Evolutionary conservation across 768 basidiomycete species (phyloP).

Genomic region (Rhodotorula diobovata): DNA sequence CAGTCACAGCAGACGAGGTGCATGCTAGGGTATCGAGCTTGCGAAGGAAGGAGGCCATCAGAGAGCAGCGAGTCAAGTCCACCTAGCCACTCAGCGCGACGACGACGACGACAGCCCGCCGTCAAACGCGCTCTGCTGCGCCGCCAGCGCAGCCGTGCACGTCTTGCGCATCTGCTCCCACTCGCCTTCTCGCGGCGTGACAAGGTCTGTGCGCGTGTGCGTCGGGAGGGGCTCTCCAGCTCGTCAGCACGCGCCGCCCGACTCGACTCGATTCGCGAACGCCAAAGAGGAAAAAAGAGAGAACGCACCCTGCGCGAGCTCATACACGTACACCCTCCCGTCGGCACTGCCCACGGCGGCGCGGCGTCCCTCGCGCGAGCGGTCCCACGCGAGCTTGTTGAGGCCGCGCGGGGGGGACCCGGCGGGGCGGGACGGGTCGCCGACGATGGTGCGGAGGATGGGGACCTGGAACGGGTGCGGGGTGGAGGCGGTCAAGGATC

Average conservation of each 20-base stretch:
- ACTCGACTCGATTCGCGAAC: too few relatives aligned
- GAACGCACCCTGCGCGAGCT: slow-evolving; percentile 53
- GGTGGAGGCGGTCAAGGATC: not conserved
- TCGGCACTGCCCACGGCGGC: slow-evolving; percentile 88
- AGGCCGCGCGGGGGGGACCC: slow-evolving; percentile 56
- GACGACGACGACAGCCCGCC: too few relatives aligned
- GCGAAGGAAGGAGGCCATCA: too few relatives aligned
- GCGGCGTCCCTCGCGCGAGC: slow-evolving; percentile 74
- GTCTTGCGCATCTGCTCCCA: slow-evolving; percentile 38
- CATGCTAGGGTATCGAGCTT: too few relatives aligned
- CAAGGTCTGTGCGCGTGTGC: slow-evolving; percentile 7
- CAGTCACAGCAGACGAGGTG: too few relatives aligned
- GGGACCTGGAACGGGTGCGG: slow-evolving; percentile 63
- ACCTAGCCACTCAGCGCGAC: too few relatives aligned
- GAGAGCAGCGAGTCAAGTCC: not conserved
- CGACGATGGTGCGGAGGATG: slow-evolving; percentile 75
- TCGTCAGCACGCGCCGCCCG: too few relatives aligned
- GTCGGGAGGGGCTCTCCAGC: too few relatives aligned
- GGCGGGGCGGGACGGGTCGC: slow-evolving; percentile 42
- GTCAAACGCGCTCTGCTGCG: not conserved
- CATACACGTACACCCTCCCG: slow-evolving; percentile 87
- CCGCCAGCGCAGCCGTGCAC: slow-evolving; percentile 14
- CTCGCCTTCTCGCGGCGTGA: slow-evolving; percentile 27
- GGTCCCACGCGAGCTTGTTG: slow-evolving; percentile 94
- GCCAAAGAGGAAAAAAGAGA: not conserved